Conservation (phyloP, 1,139 yeast genomes). For the Pichia cactophila region DNA sequence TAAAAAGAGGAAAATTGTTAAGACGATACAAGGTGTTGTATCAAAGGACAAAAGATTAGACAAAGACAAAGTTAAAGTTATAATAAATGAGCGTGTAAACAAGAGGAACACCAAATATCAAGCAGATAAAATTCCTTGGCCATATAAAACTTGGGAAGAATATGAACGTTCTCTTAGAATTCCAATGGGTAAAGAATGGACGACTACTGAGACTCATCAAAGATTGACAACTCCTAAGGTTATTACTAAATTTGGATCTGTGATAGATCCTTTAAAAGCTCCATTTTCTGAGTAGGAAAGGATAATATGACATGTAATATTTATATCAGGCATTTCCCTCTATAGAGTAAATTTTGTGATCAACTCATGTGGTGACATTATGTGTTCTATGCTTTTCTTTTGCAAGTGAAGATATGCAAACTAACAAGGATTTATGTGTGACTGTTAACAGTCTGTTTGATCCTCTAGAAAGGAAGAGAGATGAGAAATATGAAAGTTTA, state of each 20-base stretch:
- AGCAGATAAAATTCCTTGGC: conserved; percentile 85
- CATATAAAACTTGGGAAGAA: conserved; percentile 87
- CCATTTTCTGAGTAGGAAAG: conserved; percentile 40
- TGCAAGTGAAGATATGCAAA: background rate
- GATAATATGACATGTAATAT: background rate
- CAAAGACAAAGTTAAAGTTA: conserved; percentile 67
- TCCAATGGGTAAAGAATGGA: conserved; percentile 99
- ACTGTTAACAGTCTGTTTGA: background rate
- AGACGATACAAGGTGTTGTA: conserved; percentile 67
- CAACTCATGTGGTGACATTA: no score
- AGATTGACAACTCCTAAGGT: conserved; percentile 83
- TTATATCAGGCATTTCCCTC: background rate
- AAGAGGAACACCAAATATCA: conserved; percentile 81
- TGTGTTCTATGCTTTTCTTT: no score
- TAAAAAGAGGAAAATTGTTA: conserved; percentile 57
- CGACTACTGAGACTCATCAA: conserved; percentile 81
- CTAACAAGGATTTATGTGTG: background rate
- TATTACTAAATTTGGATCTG: conserved; percentile 78
- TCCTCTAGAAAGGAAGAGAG: background rate
- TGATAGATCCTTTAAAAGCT: conserved; percentile 82
- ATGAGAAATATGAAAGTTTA: background rate
- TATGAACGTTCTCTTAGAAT: conserved; percentile 87
- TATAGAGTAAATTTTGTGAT: no score
- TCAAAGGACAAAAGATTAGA: conserved; percentile 69
- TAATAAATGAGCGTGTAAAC: conserved; percentile 80